phyloP scores from a whole-genome alignment of 2,329 filamentous ascomycete species.

The Bipolaris sorokiniana region DNA sequence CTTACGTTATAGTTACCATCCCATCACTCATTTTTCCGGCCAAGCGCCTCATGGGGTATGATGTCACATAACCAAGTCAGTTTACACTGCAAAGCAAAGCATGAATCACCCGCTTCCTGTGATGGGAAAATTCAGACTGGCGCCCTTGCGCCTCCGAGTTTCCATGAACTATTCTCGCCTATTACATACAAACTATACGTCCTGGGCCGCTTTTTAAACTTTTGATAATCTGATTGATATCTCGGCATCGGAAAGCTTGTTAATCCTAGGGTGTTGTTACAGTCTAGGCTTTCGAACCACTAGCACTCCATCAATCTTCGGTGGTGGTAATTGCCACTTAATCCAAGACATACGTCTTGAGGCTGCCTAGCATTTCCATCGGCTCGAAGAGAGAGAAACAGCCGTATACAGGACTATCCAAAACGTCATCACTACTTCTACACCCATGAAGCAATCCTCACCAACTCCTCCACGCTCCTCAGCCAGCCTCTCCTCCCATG shows the following conservation, averaged over 20 bases:
- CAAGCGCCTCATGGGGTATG: slow-evolving; percentile 4
- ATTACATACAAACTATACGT: neutral
- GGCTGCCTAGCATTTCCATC: too few species aligned
- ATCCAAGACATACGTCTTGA: neutral
- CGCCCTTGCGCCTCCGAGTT: neutral
- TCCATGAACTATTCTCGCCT: neutral
- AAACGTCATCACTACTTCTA: neutral
- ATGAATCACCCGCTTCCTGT: neutral
- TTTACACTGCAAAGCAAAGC: neutral
- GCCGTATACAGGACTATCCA: neutral
- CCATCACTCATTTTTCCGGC: neutral
- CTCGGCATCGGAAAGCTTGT: neutral
- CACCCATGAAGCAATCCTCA: neutral
- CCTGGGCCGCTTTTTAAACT: neutral
- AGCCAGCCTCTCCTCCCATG: neutral
- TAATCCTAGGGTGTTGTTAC: neutral
- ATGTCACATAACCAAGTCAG: slow-evolving; percentile 4
- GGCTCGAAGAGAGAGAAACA: neutral
- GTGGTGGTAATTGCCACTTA: too few species aligned
- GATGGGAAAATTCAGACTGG: neutral
- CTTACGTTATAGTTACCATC: slow-evolving; percentile 14
- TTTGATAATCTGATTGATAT: neutral
- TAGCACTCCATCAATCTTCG: neutral
- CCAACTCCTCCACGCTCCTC: neutral
- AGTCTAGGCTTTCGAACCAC: neutral